A percentile compares a stretch with the other conserved stretches of the same genome.
phyloP scores from a whole-genome alignment of 805 yeast genomes.

The Osmozyma mogii region DNA sequence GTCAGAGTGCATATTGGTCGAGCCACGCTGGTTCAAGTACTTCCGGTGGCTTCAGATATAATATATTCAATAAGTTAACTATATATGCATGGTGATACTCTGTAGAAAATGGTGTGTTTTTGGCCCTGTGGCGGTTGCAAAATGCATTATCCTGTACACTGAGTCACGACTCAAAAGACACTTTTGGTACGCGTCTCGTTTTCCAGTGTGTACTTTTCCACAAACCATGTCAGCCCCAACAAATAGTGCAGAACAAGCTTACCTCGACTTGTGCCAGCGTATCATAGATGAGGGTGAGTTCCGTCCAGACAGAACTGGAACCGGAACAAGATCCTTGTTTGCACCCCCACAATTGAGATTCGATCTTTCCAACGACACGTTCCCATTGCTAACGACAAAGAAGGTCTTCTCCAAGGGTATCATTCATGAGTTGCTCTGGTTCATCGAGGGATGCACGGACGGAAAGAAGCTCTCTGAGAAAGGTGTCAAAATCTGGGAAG shows the following conservation, averaged over 20 bases:
- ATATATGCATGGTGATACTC: no score
- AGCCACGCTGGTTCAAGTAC: slow-evolving; percentile 83
- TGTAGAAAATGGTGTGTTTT: no score
- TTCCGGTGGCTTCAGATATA: slow-evolving; percentile 37
- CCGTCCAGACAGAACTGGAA: slow-evolving; percentile 95
- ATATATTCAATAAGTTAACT: no score
- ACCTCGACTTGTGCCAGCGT: slow-evolving; percentile 68
- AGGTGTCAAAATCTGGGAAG: slow-evolving; percentile 98
- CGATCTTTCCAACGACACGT: slow-evolving; percentile 57
- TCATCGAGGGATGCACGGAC: slow-evolving; percentile 82
- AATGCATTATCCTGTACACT: no score
- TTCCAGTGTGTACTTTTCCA: not conserved
- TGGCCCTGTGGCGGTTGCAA: no score
- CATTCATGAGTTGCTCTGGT: slow-evolving; percentile 88
- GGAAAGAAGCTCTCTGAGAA: slow-evolving; percentile 68
- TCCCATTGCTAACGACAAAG: slow-evolving; percentile 91
- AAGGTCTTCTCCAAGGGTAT: slow-evolving; percentile 86
- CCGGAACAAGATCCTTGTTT: slow-evolving; percentile 85
- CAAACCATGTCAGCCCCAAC: slow-evolving; percentile 16
- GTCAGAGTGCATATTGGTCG: slow-evolving; percentile 68
- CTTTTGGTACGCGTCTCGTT: not conserved
- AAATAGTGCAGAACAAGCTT: slow-evolving; percentile 71
- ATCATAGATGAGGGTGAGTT: slow-evolving; percentile 82
- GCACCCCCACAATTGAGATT: slow-evolving; percentile 96
- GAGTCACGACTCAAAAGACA: no score